Evolutionary conservation across 2,329 filamentous ascomycete genomes (phyloP).

Genomic region (Cordyceps tenuipes): DNA sequence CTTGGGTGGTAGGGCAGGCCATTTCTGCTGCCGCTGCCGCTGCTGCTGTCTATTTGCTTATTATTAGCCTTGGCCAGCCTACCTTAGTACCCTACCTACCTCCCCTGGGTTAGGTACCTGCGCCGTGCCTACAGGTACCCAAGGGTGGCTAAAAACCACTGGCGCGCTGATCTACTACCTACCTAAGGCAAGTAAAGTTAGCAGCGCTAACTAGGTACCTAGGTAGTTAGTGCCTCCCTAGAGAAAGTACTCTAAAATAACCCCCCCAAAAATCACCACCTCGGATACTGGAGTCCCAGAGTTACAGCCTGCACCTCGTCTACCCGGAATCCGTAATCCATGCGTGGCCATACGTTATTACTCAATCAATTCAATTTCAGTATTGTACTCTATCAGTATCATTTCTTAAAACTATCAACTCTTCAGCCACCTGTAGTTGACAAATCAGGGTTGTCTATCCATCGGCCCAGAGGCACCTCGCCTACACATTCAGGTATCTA

Average conservation of each 20-base stretch:
- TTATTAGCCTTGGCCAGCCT: neutral
- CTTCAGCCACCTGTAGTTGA: too few relatives aligned
- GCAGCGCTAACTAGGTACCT: neutral
- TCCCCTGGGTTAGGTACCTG: neutral
- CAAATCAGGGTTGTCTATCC: too few relatives aligned
- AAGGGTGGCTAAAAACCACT: neutral
- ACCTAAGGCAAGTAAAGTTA: neutral
- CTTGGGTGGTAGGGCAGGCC: neutral
- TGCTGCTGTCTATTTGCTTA: neutral
- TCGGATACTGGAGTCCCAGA: too few relatives aligned
- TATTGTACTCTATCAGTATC: too few relatives aligned
- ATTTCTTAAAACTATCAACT: too few relatives aligned
- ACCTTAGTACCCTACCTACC: neutral
- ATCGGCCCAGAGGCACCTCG: too few relatives aligned
- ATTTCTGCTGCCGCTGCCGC: neutral
- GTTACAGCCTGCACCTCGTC: neutral
- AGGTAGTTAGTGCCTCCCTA: too few relatives aligned
- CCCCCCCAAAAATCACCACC: neutral
- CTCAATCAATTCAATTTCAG: too few relatives aligned
- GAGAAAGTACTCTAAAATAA: neutral
- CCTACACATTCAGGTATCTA: neutral
- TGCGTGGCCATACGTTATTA: too few relatives aligned
- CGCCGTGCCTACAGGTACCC: neutral
- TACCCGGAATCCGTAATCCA: neutral
- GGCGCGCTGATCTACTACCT: neutral